Percentiles rank a stretch among this genome's conserved stretches.
Evolutionary conservation across 2,329 filamentous ascomycete species (phyloP).

Genomic region (Nemania diffusa): DNA sequence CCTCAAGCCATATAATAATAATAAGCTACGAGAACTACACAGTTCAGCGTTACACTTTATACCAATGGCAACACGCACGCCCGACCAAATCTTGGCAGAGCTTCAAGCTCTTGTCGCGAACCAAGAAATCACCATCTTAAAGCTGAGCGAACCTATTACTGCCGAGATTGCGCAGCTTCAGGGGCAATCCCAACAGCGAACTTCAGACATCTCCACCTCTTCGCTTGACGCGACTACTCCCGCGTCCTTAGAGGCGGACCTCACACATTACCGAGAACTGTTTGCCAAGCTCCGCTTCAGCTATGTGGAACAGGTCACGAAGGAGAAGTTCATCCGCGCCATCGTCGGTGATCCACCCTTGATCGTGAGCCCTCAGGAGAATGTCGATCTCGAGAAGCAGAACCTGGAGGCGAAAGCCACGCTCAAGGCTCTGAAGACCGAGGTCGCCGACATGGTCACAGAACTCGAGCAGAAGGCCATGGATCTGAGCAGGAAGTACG

Average conservation of each 20-base stretch:
- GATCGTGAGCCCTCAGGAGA: slow-evolving; percentile 84
- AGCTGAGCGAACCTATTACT: slow-evolving; percentile 78
- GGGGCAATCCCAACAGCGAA: slow-evolving; percentile 60
- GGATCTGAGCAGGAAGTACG: slow-evolving; percentile 66
- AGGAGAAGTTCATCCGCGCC: slow-evolving; percentile 94
- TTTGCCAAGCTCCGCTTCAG: slow-evolving; percentile 97
- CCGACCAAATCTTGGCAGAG: slow-evolving; percentile 57
- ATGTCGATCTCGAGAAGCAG: slow-evolving; percentile 76
- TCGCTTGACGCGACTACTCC: slow-evolving; percentile 76
- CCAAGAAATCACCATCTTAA: slow-evolving; percentile 77
- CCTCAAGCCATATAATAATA: not conserved
- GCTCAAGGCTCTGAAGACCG: slow-evolving; percentile 81
- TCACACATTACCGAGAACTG: slow-evolving; percentile 91
- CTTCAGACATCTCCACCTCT: slow-evolving; percentile 77
- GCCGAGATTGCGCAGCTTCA: slow-evolving; percentile 57
- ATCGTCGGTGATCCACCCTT: slow-evolving; percentile 91
- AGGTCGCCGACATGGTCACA: slow-evolving; percentile 77
- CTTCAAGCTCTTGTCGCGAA: slow-evolving; percentile 65
- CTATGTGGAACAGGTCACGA: slow-evolving; percentile 98
- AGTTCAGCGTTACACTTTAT: no score
- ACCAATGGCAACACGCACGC: slow-evolving; percentile 47
- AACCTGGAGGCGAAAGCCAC: slow-evolving; percentile 77
- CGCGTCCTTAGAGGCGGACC: slow-evolving; percentile 81
- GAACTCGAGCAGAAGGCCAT: slow-evolving; percentile 75
- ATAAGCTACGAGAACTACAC: no score